Conservation (phyloP, 1,284 basidiomycete genomes). For the Sporisorium scitamineum region DNA sequence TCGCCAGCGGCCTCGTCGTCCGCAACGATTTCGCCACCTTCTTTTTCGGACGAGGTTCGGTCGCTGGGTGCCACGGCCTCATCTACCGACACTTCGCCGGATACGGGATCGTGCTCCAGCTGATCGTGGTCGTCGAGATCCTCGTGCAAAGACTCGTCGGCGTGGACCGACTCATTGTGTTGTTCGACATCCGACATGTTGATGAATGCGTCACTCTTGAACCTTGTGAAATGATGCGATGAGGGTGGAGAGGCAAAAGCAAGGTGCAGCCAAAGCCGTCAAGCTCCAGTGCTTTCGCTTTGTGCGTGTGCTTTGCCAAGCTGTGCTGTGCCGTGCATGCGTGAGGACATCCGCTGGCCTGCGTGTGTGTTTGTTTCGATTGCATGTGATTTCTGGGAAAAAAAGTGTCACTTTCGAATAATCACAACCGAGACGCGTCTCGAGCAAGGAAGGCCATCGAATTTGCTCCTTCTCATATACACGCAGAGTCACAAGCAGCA, state of each 20-base stretch:
- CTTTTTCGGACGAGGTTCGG: constrained; percentile 41
- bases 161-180: constrained; percentile 11
- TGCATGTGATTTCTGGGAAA: constrained; percentile 33
- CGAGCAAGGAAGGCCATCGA: neutral
- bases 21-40: constrained; percentile 25
- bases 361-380: constrained; percentile 11
- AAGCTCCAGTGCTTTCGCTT: neutral
- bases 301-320: constrained; percentile 2
- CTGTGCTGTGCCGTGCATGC: constrained; percentile 10
- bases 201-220: neutral
- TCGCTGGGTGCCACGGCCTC: constrained; percentile 29
- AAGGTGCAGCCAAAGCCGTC: neutral
- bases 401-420: constrained; percentile 41
- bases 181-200: constrained; percentile 30
- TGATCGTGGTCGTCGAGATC: constrained; percentile 13
- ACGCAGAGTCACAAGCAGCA: neutral
- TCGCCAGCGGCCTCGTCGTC: constrained; percentile 15
- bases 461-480: neutral
- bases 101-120: constrained; percentile 5
- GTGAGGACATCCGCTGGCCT: constrained; percentile 1
- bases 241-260: neutral
- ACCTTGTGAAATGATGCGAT: neutral
- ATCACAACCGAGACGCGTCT: constrained; percentile 18
- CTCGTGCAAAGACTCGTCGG: constrained; percentile 13
- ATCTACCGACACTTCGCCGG: constrained; percentile 25